Evolutionary conservation across 139 green algal species (phyloP).

Genomic region (Parachlorella kessleri): DNA sequence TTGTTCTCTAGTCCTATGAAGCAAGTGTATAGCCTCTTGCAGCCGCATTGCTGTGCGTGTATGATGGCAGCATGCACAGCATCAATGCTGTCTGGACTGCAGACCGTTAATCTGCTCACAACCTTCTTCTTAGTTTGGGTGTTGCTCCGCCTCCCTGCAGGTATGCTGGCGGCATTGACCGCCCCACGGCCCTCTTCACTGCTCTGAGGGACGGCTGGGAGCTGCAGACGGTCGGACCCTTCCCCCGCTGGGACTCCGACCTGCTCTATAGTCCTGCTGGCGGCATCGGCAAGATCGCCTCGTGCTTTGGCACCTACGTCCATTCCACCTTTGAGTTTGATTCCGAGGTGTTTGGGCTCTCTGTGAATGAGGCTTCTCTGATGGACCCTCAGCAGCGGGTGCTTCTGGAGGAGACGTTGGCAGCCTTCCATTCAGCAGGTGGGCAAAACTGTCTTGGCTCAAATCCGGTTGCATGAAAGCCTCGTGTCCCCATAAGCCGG

Average conservation of each 20-base stretch:
- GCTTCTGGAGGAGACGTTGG: slow-evolving; percentile 62
- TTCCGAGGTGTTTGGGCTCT: slow-evolving; percentile 61
- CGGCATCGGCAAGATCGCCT: slow-evolving; percentile 27
- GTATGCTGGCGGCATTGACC: slow-evolving; percentile 42
- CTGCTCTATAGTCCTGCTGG: slow-evolving; percentile 41
- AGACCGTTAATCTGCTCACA: too few relatives aligned
- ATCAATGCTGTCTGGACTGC: too few relatives aligned
- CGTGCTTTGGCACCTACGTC: slow-evolving; percentile 73
- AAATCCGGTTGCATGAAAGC: too few relatives aligned
- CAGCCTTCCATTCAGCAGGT: slow-evolving; percentile 30
- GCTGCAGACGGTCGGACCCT: slow-evolving; percentile 64
- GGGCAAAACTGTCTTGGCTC: neutral
- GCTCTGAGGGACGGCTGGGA: slow-evolving; percentile 41
- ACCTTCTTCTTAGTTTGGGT: too few relatives aligned
- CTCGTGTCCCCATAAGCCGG: too few relatives aligned
- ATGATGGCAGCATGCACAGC: too few relatives aligned
- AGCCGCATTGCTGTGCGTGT: too few relatives aligned
- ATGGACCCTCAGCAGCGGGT: slow-evolving; percentile 87
- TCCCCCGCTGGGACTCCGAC: slow-evolving; percentile 69
- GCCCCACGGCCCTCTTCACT: slow-evolving; percentile 36
- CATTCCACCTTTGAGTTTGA: slow-evolving; percentile 71
- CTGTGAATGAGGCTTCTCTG: slow-evolving; percentile 52
- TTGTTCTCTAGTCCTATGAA: too few relatives aligned
- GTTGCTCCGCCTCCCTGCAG: too few relatives aligned
- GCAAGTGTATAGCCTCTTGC: too few relatives aligned